Percentiles rank a stretch among this genome's conserved stretches.
Evolutionary conservation across 352 stramenopile genomes (phyloP).

Genomic region (Phytophthora capsici): DNA sequence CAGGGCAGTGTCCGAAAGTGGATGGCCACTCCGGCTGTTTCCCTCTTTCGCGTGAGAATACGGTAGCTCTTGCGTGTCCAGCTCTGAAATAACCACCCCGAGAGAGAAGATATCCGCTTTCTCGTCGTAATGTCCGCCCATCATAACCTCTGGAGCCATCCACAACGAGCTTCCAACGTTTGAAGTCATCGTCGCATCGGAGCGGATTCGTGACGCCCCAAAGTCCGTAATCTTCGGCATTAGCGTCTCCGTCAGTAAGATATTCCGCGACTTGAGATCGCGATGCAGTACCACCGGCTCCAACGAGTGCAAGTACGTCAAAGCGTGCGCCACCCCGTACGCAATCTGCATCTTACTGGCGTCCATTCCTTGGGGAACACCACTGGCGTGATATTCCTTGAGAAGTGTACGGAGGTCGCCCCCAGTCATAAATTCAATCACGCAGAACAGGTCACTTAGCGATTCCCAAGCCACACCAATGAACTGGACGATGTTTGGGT

Average conservation of each 20-base stretch:
- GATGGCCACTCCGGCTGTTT: conserved; percentile 10
- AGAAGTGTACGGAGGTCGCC: conserved; percentile 54
- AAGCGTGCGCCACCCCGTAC: conserved; percentile 36
- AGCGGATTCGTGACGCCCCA: conserved; percentile 37
- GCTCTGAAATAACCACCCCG: conserved; percentile 43
- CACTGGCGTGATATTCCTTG: conserved; percentile 22
- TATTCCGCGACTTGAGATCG: conserved; percentile 75
- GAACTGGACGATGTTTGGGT: conserved; percentile 62
- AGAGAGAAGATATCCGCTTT: conserved; percentile 53
- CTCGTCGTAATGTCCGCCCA: conserved; percentile 32
- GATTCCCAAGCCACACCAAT: conserved; percentile 63
- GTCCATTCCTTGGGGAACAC: conserved; percentile 34
- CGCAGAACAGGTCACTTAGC: conserved; percentile 50
- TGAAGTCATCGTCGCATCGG: conserved; percentile 37
- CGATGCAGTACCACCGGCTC: conserved; percentile 46
- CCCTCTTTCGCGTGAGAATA: conserved; percentile 32
- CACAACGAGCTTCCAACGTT: conserved; percentile 40
- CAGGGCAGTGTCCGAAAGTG: conserved; percentile 35
- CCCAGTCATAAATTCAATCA: conserved; percentile 59
- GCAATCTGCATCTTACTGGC: conserved; percentile 45
- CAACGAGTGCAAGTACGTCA: conserved; percentile 46
- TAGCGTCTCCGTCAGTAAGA: conserved; percentile 51
- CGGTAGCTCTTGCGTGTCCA: conserved; percentile 38
- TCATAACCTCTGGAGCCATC: conserved; percentile 55
- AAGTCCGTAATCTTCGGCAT: conserved; percentile 66